These are phyloP conservation scores for Kitagawia praeruptora DNA, from an alignment of 129 eudicot species.

Conservation along the genomic window DNA sequence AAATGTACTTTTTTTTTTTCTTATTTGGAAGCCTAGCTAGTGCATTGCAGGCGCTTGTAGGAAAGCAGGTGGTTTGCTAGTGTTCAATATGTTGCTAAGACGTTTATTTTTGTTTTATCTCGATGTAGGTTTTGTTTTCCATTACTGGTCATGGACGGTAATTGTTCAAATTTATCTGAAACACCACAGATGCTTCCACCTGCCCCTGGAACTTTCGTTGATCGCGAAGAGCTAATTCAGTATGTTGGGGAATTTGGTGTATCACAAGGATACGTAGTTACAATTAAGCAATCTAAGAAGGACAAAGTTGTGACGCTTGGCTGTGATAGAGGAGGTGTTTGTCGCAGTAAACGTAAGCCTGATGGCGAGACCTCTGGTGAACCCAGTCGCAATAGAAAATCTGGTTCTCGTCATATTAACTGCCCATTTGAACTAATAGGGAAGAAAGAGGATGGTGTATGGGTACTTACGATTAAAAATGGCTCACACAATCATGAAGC, in stretches of 20 bases:
- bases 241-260: constrained; percentile 79
- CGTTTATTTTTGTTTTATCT: background rate
- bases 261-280: constrained; percentile 79
- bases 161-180: constrained; percentile 23
- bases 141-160: constrained; percentile 27
- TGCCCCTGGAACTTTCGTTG: constrained; percentile 74
- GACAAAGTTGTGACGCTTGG: constrained; percentile 77
- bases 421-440: constrained; percentile 88
- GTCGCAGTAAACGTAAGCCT: constrained; percentile 60
- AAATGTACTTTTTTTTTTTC: background rate
- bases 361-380: constrained; percentile 52
- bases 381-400: constrained; percentile 51
- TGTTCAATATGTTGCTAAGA: background rate
- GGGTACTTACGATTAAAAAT: constrained; percentile 65
- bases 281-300: constrained; percentile 76
- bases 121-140: constrained; percentile 5
- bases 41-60: no score
- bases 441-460: constrained; percentile 73
- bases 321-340: constrained; percentile 92
- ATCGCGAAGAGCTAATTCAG: constrained; percentile 82
- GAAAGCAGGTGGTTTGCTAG: background rate
- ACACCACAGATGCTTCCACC: constrained; percentile 82
- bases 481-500: constrained; percentile 91
- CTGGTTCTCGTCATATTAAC: constrained; percentile 72
- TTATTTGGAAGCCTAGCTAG: background rate